Conservation (phyloP, 768 basidiomycete genomes). For the Xerocomus spinulosus region DNA sequence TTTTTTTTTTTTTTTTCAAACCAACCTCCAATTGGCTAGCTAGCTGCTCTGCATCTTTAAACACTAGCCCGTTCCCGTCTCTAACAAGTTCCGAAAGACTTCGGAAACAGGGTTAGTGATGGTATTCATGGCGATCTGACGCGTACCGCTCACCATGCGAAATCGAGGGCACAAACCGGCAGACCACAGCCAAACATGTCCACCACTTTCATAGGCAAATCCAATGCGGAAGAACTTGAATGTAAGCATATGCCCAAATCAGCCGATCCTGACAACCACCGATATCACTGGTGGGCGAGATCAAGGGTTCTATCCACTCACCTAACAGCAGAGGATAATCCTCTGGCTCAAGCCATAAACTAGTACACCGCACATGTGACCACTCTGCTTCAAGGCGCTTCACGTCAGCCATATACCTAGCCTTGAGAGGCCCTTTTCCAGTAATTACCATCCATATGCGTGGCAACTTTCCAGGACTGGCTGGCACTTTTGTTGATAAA, state of each 20-base stretch:
- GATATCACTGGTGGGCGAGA: background rate
- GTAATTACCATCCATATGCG: slow-evolving; percentile 82
- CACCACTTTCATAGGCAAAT: slow-evolving; percentile 98
- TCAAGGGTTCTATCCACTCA: slow-evolving; percentile 25
- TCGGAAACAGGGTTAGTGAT: slow-evolving; percentile 3
- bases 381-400: slow-evolving; percentile 56
- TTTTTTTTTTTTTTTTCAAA: background rate
- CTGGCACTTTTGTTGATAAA: slow-evolving; percentile 6
- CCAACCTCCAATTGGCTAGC: slow-evolving; percentile 61
- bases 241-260: slow-evolving; percentile 92
- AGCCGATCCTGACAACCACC: slow-evolving; percentile 61
- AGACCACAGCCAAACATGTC: slow-evolving; percentile 99
- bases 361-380: slow-evolving; percentile 73
- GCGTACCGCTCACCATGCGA: slow-evolving; percentile 61
- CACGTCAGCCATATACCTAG: slow-evolving; percentile 69
- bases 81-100: slow-evolving; percentile 87
- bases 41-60: slow-evolving; percentile 61
- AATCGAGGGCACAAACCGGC: slow-evolving; percentile 88
- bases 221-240: slow-evolving; percentile 82
- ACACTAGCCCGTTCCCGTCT: slow-evolving; percentile 82
- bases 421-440: slow-evolving; percentile 79
- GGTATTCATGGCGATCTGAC: background rate
- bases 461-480: slow-evolving; percentile 44
- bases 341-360: slow-evolving; percentile 82
- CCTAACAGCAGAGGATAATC: slow-evolving; percentile 90